Percentiles rank a stretch among this genome's conserved stretches.
phyloP scores from a whole-genome alignment of 2,329 filamentous ascomycete genomes.

The Cladosporium oxysporum region DNA sequence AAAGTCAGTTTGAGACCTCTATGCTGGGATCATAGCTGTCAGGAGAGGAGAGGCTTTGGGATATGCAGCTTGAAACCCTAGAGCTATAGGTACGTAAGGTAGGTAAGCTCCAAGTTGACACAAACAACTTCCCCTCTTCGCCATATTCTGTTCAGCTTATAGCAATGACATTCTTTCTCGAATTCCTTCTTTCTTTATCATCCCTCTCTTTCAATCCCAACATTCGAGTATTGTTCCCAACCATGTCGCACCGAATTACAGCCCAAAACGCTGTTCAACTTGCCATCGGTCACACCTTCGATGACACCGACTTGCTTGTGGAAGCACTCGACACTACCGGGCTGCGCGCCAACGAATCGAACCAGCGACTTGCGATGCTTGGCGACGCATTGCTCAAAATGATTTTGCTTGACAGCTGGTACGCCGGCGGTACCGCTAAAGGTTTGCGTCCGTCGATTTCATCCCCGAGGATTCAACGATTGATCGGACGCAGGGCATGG shows the following conservation, averaged over 20 bases:
- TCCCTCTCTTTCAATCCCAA: too few species aligned
- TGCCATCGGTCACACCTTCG: background rate
- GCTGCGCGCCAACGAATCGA: slow-evolving; percentile 16
- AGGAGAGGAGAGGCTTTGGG: too few species aligned
- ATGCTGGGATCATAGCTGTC: too few species aligned
- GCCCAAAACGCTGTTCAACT: background rate
- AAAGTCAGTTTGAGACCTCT: too few species aligned
- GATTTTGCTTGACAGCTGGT: background rate
- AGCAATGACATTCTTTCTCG: too few species aligned
- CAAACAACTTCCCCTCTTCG: too few species aligned
- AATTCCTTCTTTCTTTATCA: too few species aligned
- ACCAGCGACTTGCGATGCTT: slow-evolving; percentile 25
- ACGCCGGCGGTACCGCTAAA: background rate
- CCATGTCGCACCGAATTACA: background rate
- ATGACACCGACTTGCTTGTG: background rate
- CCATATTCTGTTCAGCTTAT: too few species aligned
- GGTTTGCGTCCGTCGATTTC: background rate
- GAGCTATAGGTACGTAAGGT: too few species aligned
- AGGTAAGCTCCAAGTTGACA: too few species aligned
- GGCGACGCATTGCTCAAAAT: slow-evolving; percentile 19
- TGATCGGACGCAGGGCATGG: background rate
- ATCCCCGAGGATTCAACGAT: background rate
- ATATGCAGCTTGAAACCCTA: too few species aligned
- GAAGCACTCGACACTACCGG: slow-evolving; percentile 25
- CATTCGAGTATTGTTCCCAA: background rate